These are phyloP conservation scores for Pichia sp. DNA, from an alignment of 1,139 yeast genomes.

Conservation along the genomic window DNA sequence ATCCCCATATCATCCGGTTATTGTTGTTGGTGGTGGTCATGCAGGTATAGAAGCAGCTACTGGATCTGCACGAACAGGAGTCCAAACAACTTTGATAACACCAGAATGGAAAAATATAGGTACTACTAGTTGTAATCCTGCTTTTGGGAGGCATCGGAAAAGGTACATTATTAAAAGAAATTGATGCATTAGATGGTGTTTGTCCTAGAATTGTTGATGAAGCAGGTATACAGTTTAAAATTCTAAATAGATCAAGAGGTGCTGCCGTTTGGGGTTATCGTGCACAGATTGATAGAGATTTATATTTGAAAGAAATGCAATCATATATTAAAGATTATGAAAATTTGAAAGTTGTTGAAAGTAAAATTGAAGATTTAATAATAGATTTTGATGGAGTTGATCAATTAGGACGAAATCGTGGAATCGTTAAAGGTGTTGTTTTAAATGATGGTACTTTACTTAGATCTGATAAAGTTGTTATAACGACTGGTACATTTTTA, in stretches of 20 bases:
- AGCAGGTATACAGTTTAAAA: constrained; percentile 90
- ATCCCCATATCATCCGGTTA: constrained; percentile 53
- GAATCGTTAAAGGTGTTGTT: constrained; percentile 60
- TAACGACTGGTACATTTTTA: constrained; percentile 93
- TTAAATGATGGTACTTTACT: constrained; percentile 61
- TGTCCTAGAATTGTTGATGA: constrained; percentile 76
- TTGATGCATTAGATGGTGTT: constrained; percentile 95
- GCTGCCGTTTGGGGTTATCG: constrained; percentile 99
- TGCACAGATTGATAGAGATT: constrained; percentile 85
- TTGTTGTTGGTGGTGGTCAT: constrained; percentile 96
- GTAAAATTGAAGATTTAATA: constrained; percentile 80
- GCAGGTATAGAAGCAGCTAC: constrained; percentile 98
- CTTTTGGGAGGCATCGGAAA: constrained; percentile 98
- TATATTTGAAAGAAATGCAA: constrained; percentile 81
- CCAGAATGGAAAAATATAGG: constrained; percentile 76
- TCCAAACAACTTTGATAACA: constrained; percentile 66
- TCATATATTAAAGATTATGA: constrained; percentile 49
- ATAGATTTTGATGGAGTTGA: constrained; percentile 38
- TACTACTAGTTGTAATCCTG: constrained; percentile 92
- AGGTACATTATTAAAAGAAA: constrained; percentile 85
- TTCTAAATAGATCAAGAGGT: constrained; percentile 81
- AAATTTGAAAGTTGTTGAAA: constrained; percentile 58
- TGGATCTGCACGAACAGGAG: constrained; percentile 83
- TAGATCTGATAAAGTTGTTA: constrained; percentile 61
- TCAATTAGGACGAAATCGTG: constrained; percentile 35